Conservation (phyloP, 2,329 filamentous ascomycete species). For the Xylariaceae sp. region DNA sequence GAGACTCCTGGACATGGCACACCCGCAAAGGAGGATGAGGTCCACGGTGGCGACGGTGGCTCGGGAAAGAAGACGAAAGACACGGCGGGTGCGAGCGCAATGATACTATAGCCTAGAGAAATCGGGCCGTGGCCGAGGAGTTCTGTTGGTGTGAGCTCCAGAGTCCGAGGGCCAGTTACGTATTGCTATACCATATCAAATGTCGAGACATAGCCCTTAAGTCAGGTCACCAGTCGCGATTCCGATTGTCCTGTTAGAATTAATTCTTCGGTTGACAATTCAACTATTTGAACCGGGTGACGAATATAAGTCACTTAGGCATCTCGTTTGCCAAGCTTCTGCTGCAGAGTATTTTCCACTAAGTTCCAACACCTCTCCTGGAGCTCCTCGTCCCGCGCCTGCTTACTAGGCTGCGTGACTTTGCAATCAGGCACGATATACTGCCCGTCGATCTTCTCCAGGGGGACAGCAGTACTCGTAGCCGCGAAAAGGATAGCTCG, state of each 20-base stretch:
- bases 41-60: too few species aligned
- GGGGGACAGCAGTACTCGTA: conserved; percentile 40
- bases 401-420: conserved; percentile 39
- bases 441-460: conserved; percentile 42
- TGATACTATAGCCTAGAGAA: not conserved
- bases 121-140: too few species aligned
- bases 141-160: not conserved
- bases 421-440: conserved; percentile 50
- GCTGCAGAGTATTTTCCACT: conserved; percentile 41
- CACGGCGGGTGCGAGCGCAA: not conserved
- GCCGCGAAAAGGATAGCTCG: conserved; percentile 45
- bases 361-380: conserved; percentile 43
- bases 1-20: not conserved
- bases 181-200: not conserved
- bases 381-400: conserved; percentile 41
- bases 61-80: not conserved
- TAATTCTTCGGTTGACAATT: not conserved
- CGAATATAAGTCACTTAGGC: not conserved
- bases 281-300: not conserved
- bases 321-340: conserved; percentile 31
- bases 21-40: not conserved
- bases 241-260: too few species aligned
- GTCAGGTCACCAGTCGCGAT: too few species aligned
- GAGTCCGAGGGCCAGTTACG: not conserved
- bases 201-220: too few species aligned